Evolutionary conservation across 345 rosid species (phyloP).

Genomic region (Citrus unshiu): DNA sequence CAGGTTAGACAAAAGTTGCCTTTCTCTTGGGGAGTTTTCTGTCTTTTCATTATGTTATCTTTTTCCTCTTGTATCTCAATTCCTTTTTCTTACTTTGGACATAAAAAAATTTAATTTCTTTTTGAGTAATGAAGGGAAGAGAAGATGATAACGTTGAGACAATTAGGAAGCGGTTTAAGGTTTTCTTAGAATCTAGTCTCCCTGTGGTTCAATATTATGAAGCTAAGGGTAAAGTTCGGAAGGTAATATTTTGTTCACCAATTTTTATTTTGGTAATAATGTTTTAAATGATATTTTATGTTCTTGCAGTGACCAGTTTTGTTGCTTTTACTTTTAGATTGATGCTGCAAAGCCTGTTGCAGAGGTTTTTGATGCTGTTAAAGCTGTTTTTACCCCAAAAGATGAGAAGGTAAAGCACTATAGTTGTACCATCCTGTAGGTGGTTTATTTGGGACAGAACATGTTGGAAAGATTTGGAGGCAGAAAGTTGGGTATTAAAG

Average conservation of each 20-base stretch:
- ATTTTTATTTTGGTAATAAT: background rate
- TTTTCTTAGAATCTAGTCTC: slow-evolving; percentile 55
- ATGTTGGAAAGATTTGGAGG: background rate
- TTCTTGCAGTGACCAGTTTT: slow-evolving; percentile 1
- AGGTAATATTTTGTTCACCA: slow-evolving; percentile 35
- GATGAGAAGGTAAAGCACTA: slow-evolving; percentile 40
- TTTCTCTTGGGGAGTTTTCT: background rate
- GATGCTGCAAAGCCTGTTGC: slow-evolving; percentile 63
- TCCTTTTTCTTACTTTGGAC: background rate
- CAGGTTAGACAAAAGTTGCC: slow-evolving; percentile 43
- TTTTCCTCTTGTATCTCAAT: background rate
- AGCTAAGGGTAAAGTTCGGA: slow-evolving; percentile 55
- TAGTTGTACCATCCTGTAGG: slow-evolving; percentile 9
- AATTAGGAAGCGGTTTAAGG: slow-evolving; percentile 59
- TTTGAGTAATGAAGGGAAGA: slow-evolving; percentile 53
- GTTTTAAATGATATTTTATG: background rate
- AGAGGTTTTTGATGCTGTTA: slow-evolving; percentile 66
- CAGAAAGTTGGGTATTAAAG: background rate
- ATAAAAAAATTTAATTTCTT: background rate
- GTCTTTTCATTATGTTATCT: background rate
- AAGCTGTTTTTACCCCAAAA: slow-evolving; percentile 39
- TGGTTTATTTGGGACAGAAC: background rate
- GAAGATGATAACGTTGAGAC: slow-evolving; percentile 71
- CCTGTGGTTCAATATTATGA: slow-evolving; percentile 50
- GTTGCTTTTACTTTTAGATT: slow-evolving; percentile 33